A percentile compares a stretch with the other conserved stretches of the same genome.
Conservation (phyloP, 257 asterid genomes). For the Oldenlandia corymbosa region DNA sequence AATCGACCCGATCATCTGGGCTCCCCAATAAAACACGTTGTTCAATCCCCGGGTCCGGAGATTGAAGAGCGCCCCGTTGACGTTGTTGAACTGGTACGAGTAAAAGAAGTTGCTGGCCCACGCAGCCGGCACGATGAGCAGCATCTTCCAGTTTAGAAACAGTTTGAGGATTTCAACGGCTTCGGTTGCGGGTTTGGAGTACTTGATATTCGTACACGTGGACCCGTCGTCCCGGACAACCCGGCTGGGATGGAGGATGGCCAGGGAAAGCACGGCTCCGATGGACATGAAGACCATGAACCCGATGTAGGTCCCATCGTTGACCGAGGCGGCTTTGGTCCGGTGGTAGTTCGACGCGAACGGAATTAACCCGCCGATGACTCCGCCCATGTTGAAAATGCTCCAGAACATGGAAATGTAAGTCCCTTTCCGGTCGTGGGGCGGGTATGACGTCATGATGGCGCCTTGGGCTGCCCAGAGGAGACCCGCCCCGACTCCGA, state of each 20-base stretch:
- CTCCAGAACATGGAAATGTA: conserved; percentile 91
- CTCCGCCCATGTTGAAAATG: conserved; percentile 88
- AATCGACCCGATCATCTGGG: conserved; percentile 89
- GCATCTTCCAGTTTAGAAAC: conserved; percentile 80
- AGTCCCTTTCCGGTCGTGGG: conserved; percentile 69
- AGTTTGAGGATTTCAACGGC: conserved; percentile 46
- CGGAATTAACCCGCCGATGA: conserved; percentile 81
- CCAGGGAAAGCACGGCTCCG: conserved; percentile 53
- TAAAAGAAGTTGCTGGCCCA: conserved; percentile 95
- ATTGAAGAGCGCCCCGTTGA: conserved; percentile 67
- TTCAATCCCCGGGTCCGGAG: conserved; percentile 79
- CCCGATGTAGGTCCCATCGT: conserved; percentile 90
- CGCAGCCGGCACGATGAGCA: conserved; percentile 76
- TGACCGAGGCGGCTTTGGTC: conserved; percentile 56
- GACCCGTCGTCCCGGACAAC: conserved; percentile 76
- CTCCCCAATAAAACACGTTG: conserved; percentile 62
- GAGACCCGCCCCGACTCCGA: conserved; percentile 91
- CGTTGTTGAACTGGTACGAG: conserved; percentile 84
- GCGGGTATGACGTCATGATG: conserved; percentile 92
- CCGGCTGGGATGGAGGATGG: conserved; percentile 68
- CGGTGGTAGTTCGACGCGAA: conserved; percentile 51
- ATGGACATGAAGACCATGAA: conserved; percentile 80
- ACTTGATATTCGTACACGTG: conserved; percentile 60
- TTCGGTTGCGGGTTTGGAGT: conserved; percentile 59
- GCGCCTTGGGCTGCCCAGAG: conserved; percentile 94